Percentiles rank a stretch among this genome's conserved stretches.
Evolutionary conservation across 2,329 filamentous ascomycete species (phyloP).

Genomic region (Cladophialophora exuberans): DNA sequence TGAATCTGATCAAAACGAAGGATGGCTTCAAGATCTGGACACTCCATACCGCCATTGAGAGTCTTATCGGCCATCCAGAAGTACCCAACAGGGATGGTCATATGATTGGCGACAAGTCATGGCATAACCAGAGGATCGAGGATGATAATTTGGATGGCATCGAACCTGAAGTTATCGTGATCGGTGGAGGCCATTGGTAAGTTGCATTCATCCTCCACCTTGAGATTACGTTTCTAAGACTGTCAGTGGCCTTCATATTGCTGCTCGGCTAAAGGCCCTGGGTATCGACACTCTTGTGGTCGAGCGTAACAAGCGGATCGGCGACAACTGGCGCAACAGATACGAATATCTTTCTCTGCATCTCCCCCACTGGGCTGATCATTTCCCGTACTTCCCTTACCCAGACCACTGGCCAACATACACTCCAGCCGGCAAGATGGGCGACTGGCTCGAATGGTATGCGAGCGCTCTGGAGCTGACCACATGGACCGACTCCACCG

Average conservation of each 20-base stretch:
- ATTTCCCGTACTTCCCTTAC: constrained; percentile 63
- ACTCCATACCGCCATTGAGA: constrained; percentile 12
- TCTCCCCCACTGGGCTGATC: constrained; percentile 61
- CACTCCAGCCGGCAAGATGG: constrained; percentile 71
- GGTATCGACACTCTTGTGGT: constrained; percentile 59
- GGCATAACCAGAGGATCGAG: constrained; percentile 14
- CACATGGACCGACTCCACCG: constrained; percentile 61
- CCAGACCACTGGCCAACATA: constrained; percentile 69
- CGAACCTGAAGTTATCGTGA: constrained; percentile 62
- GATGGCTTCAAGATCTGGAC: constrained; percentile 15
- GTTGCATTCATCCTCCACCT: neutral
- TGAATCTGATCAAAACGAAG: constrained; percentile 14
- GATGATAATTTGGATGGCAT: constrained; percentile 50
- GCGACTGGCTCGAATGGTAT: constrained; percentile 68
- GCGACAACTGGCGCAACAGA: constrained; percentile 64
- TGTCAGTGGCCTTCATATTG: constrained; percentile 55
- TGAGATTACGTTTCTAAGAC: constrained; percentile 1
- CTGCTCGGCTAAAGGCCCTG: constrained; percentile 63
- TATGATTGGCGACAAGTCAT: constrained; percentile 13
- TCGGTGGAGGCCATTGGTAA: constrained; percentile 51
- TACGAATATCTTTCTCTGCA: constrained; percentile 64
- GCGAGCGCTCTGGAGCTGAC: constrained; percentile 66
- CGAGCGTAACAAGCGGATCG: constrained; percentile 60
- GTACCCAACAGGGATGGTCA: constrained; percentile 11
- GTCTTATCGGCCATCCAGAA: constrained; percentile 5